Evolutionary conservation across 495 filamentous ascomycete species (phyloP), one percentile per base, ranked within the genome.

Genomic region (Glonium stellatum): DNA sequence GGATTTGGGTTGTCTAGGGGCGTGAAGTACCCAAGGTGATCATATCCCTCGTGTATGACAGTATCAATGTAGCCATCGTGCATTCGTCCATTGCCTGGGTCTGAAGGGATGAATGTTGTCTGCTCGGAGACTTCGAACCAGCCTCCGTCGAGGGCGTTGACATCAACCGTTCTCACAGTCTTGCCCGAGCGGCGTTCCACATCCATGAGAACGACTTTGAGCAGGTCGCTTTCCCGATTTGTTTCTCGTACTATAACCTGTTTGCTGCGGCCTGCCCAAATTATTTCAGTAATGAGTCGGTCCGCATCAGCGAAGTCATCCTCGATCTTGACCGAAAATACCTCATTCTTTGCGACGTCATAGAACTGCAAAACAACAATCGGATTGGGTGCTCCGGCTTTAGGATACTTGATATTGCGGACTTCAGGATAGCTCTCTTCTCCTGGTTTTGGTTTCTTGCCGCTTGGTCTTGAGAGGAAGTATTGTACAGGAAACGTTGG

Each of bases 91-190:
- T 88, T 91, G 22, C 72, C 64, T 39, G 87, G 83, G 70, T 96
- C 87, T 2, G 90, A 87, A 8, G 93, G 95, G 55, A 98, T 87
- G 67, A 87, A 96, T 58, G 77, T 82, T 3, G 93, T 97, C 31
- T 84, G 81, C 64, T 97, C 84, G 0, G 90, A 87, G 37, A 96
- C 88, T 72, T 98, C 93, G 63, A 97, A 93, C 93, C 93, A 98
- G 46, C 93, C 93, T 12, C 92, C 92, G 71, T 98, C 93, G 6
- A 97, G 74, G 27, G 82, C 81, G 54, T 83, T 80, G 58, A 97
- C 84, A 71, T 98, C 84, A 19, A 84, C 78, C 13, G 82, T 84
- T 56, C 92, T 78, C 44, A 96, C 85, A 11, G 91, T 82, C 70
- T 87, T 89, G 15, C 89, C 90, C n/a, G 80, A 85, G 36, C 89